These are phyloP conservation scores for Spongiforma sp. DNA, from an alignment of 1,284 basidiomycete species.

Conservation along the genomic window DNA sequence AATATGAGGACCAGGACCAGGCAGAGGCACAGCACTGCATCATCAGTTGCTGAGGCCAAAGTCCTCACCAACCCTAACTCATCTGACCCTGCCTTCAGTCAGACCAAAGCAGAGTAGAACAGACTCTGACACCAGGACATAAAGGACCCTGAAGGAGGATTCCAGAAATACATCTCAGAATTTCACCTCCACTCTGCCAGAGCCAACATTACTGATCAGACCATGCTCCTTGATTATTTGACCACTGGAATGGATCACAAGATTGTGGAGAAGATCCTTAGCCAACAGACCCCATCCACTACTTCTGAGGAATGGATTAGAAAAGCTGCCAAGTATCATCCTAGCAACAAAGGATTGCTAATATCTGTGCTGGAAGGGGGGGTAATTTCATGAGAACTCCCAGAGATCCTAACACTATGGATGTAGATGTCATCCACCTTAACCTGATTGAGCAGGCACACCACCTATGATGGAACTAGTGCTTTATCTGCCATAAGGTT, in stretches of 20 bases:
- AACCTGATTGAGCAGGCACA: neutral
- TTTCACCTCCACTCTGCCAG: neutral
- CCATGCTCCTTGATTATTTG: neutral
- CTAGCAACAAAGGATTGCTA: fast-evolving
- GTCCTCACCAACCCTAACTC: too few species aligned
- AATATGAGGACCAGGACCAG: too few species aligned
- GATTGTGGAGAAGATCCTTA: neutral
- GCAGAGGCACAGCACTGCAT: too few species aligned
- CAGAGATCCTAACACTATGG: neutral
- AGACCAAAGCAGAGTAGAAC: too few species aligned
- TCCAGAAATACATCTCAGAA: neutral
- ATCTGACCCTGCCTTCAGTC: too few species aligned
- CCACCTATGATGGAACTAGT: neutral
- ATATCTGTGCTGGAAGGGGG: neutral
- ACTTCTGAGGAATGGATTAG: neutral
- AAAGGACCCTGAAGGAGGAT: neutral
- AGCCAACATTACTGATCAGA: neutral
- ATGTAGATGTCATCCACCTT: neutral
- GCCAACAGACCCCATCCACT: neutral
- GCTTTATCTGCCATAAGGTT: neutral
- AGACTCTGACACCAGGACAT: neutral
- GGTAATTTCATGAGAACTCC: neutral
- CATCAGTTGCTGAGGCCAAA: too few species aligned
- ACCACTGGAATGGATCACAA: neutral
- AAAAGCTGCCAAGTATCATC: neutral